Evolutionary conservation across 805 yeast species (phyloP), one percentile per base, ranked within the genome.

Genomic region (Diddensiella caesifluorescens): DNA sequence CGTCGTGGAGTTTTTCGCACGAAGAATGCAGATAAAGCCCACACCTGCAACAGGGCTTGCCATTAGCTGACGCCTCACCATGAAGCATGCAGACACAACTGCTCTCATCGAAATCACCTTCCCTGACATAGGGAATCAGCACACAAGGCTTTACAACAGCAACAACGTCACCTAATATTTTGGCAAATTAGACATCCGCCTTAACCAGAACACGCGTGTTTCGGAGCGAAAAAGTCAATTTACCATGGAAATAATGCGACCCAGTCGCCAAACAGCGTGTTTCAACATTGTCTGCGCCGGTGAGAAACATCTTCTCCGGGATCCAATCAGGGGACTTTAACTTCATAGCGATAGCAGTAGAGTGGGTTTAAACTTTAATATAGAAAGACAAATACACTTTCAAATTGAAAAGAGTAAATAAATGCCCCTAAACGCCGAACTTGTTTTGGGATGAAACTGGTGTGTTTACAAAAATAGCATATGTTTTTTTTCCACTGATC

Each of bases 181-280:
- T n/a, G n/a, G n/a, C n/a, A n/a, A n/a, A n/a, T n/a, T n/a, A n/a
- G n/a, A n/a, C n/a, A n/a, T n/a, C n/a, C n/a, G n/a, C n/a, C n/a
- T n/a, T n/a, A n/a, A n/a, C n/a, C n/a, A n/a, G n/a, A n/a, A n/a
- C n/a, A n/a, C n/a, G n/a, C n/a, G n/a, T n/a, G n/a, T n/a, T n/a
- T n/a, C n/a, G n/a, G n/a, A n/a, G n/a, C n/a, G n/a, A n/a, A n/a
- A n/a, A n/a, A n/a, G n/a, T 15, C 4, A 35, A 26, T 5, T 22
- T 7, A 35, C 26, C 32, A 35, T 6, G 39, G 19, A 10, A 10
- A 35, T 10, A 27, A 22, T 16, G 16, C 25, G n/a, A 16, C 13
- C 21, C 7, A 29, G 32, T 12, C 22, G 22, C 21, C 41, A 15
- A 27, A 29, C 32, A 29, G 6, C 32, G 32, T 7, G 32, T 29